Percentiles rank a stretch among this genome's conserved stretches.
phyloP scores from a whole-genome alignment of 345 rosid species.

The Euclidium syriacum region DNA sequence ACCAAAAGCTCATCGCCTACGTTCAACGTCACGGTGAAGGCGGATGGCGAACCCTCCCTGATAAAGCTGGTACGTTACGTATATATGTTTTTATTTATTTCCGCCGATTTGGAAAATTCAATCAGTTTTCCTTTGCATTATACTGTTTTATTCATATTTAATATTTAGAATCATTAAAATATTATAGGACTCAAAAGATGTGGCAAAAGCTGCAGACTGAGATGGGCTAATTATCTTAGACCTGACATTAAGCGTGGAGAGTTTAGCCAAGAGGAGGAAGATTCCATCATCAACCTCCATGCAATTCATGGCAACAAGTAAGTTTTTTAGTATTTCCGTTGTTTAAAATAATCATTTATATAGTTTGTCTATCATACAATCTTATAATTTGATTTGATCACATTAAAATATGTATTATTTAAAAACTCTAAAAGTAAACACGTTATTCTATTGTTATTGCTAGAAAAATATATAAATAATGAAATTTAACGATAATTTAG shows the following conservation, averaged over 20 bases:
- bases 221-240: conserved; percentile 43
- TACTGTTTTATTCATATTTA: not conserved
- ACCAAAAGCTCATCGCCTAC: conserved; percentile 32
- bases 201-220: conserved; percentile 46
- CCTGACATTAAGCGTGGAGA: conserved; percentile 45
- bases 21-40: conserved; percentile 37
- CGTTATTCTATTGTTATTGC: not conserved
- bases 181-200: conserved; percentile 39
- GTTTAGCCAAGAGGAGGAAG: conserved; percentile 34
- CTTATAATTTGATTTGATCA: not conserved
- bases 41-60: conserved; percentile 43
- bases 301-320: conserved; percentile 42
- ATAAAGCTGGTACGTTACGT: conserved; percentile 36
- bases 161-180: not conserved
- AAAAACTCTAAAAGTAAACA: not conserved
- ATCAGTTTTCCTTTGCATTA: conserved; percentile 6
- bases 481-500: not conserved
- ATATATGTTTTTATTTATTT: not conserved
- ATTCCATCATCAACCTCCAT: conserved; percentile 36
- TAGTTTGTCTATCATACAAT: not conserved
- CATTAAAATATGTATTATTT: not conserved
- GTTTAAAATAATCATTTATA: not conserved
- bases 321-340: not conserved
- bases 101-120: not conserved
- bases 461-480: not conserved